Percentiles rank a stretch among this genome's conserved stretches.
Evolutionary conservation across 2,329 filamentous ascomycete genomes (phyloP).

Genomic region (Atkinsonella hypoxylon): DNA sequence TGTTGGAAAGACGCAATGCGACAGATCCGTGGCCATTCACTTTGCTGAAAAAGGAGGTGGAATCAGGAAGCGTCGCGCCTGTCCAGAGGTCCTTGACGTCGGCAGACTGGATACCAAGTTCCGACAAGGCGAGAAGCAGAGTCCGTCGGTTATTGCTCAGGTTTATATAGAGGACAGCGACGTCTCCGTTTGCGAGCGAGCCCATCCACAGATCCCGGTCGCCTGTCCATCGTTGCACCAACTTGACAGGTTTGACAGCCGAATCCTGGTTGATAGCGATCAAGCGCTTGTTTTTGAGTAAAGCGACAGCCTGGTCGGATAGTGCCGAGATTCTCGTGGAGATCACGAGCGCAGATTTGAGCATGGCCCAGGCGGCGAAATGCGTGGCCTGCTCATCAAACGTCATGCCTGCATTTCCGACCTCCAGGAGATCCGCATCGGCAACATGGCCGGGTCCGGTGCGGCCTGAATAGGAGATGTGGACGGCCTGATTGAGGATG

Average conservation of each 20-base stretch:
- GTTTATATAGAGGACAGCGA: background rate
- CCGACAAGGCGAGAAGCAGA: background rate
- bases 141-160: background rate
- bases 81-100: background rate
- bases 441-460: background rate
- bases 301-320: background rate
- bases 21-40: background rate
- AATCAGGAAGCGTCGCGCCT: background rate
- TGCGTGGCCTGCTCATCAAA: background rate
- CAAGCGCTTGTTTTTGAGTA: background rate
- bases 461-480: background rate
- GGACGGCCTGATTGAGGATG: background rate
- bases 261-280: background rate
- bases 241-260: background rate
- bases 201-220: background rate
- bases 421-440: background rate
- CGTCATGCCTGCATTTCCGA: background rate
- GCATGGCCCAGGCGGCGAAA: background rate
- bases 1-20: background rate
- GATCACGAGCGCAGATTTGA: background rate
- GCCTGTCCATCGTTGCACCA: background rate
- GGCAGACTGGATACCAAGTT: background rate
- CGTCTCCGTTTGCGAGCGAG: background rate
- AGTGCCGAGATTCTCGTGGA: background rate
- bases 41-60: background rate